Conservation (phyloP, 805 yeast genomes). For the Priceomyces haplophilus region DNA sequence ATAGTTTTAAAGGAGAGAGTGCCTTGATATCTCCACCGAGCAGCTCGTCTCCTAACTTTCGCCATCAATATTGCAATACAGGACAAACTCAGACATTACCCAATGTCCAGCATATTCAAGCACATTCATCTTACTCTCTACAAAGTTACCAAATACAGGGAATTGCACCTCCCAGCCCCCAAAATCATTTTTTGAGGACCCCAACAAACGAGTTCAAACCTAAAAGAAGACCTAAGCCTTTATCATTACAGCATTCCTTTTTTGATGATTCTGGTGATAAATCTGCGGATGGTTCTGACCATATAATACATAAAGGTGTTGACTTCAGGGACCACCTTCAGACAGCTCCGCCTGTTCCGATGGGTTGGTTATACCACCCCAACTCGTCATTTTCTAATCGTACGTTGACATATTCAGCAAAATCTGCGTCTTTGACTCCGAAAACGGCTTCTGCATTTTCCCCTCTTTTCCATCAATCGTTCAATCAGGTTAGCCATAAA, state of each 20-base stretch:
- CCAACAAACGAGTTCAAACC: constrained; percentile 29
- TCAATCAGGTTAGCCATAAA: constrained; percentile 16
- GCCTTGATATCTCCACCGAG: constrained; percentile 26
- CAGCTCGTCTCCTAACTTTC: constrained; percentile 11
- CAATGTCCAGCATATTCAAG: background rate
- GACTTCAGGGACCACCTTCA: constrained; percentile 10
- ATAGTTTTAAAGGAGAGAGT: background rate
- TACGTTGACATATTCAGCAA: constrained; percentile 10
- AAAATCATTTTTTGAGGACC: constrained; percentile 1
- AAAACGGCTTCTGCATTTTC: constrained; percentile 36
- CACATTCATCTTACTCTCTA: background rate
- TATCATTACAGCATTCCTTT: constrained; percentile 33
- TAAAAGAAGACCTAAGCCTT: constrained; percentile 39
- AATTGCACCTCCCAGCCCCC: constrained; percentile 7
- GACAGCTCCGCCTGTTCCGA: constrained; percentile 25
- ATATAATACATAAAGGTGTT: background rate
- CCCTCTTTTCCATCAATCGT: constrained; percentile 40
- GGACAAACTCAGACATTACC: background rate
- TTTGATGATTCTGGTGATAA: constrained; percentile 14
- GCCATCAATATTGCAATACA: background rate
- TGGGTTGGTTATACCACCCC: constrained; percentile 6
- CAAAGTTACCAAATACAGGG: background rate
- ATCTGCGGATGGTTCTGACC: background rate
- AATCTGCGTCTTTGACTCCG: constrained; percentile 25
- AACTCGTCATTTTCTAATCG: constrained; percentile 4